Evolutionary conservation across 1,139 yeast genomes (phyloP).

Genomic region (Cylindricascospora bacillispora): DNA sequence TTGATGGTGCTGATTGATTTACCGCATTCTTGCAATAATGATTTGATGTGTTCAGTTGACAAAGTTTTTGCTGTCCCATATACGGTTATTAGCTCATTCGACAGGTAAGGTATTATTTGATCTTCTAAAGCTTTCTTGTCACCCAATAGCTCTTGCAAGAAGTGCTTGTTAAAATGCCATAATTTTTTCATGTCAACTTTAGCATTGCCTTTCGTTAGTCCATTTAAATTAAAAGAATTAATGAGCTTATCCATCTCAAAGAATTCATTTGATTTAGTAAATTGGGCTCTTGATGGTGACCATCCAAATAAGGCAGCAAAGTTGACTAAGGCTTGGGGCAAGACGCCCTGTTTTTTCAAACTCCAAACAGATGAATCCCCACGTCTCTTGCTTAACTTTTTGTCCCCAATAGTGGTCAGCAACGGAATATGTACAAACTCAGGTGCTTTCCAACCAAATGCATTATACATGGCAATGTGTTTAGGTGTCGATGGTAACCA

Average conservation of each 20-base stretch:
- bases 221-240: conserved; percentile 37
- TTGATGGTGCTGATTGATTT: conserved; percentile 35
- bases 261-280: conserved; percentile 50
- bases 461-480: conserved; percentile 73
- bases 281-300: conserved; percentile 57
- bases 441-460: conserved; percentile 83
- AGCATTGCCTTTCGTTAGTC: conserved; percentile 85
- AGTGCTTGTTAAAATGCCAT: conserved; percentile 60
- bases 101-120: too few species aligned
- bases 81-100: too few species aligned
- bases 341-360: conserved; percentile 46
- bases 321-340: conserved; percentile 80
- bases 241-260: conserved; percentile 44
- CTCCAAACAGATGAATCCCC: conserved; percentile 66
- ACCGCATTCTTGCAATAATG: conserved; percentile 19
- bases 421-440: conserved; percentile 80
- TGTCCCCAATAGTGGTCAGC: conserved; percentile 59
- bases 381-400: conserved; percentile 74
- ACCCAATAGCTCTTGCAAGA: conserved; percentile 32
- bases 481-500: conserved; percentile 96
- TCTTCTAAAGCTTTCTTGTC: conserved; percentile 15
- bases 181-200: conserved; percentile 75
- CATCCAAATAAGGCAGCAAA: conserved; percentile 90
- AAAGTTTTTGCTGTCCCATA: too few species aligned
- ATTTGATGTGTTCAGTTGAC: too few species aligned